Evolutionary conservation across 129 eudicot species (phyloP).

Genomic region (Tanacetum coccineum): DNA sequence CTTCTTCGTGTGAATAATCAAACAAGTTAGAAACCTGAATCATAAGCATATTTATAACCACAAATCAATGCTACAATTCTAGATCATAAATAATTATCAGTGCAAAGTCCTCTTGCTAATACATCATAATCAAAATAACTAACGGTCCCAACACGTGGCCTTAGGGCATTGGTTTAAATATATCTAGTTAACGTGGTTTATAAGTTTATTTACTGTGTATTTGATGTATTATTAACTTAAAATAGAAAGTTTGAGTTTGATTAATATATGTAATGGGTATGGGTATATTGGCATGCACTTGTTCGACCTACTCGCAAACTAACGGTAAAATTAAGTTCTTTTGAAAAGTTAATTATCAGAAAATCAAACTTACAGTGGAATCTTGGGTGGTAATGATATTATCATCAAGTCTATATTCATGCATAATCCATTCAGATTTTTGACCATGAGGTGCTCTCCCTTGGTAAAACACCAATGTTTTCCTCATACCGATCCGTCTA

Average conservation of each 20-base stretch:
- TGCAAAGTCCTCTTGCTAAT: neutral
- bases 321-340: too few species aligned
- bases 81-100: neutral
- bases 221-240: too few species aligned
- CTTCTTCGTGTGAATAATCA: slow-evolving; percentile 56
- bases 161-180: too few species aligned
- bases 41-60: neutral
- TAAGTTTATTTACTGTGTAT: too few species aligned
- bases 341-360: slow-evolving; percentile 3
- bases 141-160: neutral
- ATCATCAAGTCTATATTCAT: slow-evolving; percentile 72
- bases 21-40: slow-evolving; percentile 29
- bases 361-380: slow-evolving; percentile 23
- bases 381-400: slow-evolving; percentile 25
- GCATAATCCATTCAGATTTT: slow-evolving; percentile 89
- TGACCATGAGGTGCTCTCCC: slow-evolving; percentile 93
- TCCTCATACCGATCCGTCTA: slow-evolving; percentile 75
- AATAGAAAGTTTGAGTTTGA: too few species aligned
- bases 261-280: too few species aligned
- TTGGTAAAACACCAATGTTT: slow-evolving; percentile 76
- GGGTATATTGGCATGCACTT: too few species aligned
- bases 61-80: neutral
- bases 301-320: too few species aligned
- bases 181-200: too few species aligned
- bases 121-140: neutral